These are phyloP conservation scores for Penicillium atrosanguineum DNA, from an alignment of 495 filamentous ascomycete species.

Conservation along the genomic window DNA sequence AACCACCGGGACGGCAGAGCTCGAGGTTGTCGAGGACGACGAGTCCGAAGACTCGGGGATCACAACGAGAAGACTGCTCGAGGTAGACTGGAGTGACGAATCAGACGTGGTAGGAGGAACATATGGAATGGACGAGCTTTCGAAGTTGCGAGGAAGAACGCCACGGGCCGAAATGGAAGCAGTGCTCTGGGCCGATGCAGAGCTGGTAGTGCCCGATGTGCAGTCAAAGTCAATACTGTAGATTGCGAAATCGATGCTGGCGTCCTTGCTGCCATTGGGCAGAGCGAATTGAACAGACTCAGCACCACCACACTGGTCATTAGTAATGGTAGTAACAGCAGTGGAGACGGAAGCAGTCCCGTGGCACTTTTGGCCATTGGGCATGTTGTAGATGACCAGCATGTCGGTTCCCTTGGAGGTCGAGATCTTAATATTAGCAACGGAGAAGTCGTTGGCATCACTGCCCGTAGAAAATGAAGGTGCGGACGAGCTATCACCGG, in stretches of 20 bases:
- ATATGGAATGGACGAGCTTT: not conserved
- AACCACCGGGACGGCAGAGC: not conserved
- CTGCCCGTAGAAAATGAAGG: slow-evolving; percentile 57
- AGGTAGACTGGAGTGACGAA: no score
- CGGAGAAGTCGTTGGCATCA: slow-evolving; percentile 64
- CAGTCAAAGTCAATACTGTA: slow-evolving; percentile 82
- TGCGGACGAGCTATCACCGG: slow-evolving; percentile 26
- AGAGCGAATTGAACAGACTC: slow-evolving; percentile 73
- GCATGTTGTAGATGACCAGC: slow-evolving; percentile 81
- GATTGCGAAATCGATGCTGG: slow-evolving; percentile 67
- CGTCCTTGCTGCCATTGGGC: slow-evolving; percentile 51
- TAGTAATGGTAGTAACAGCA: slow-evolving; percentile 64
- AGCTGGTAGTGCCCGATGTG: slow-evolving; percentile 38
- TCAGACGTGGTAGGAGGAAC: not conserved
- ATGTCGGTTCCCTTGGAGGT: slow-evolving; percentile 72
- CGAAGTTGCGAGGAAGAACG: no score
- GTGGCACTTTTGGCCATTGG: slow-evolving; percentile 74
- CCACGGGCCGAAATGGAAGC: no score
- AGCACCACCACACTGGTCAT: slow-evolving; percentile 90
- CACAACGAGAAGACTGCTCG: no score
- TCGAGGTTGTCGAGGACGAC: not conserved
- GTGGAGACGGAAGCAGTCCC: slow-evolving; percentile 63
- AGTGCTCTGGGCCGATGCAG: not conserved
- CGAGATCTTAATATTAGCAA: slow-evolving; percentile 67
- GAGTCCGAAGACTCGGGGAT: not conserved